Evolutionary conservation across 345 rosid species (phyloP).

Genomic region (Melaleuca alternifolia): DNA sequence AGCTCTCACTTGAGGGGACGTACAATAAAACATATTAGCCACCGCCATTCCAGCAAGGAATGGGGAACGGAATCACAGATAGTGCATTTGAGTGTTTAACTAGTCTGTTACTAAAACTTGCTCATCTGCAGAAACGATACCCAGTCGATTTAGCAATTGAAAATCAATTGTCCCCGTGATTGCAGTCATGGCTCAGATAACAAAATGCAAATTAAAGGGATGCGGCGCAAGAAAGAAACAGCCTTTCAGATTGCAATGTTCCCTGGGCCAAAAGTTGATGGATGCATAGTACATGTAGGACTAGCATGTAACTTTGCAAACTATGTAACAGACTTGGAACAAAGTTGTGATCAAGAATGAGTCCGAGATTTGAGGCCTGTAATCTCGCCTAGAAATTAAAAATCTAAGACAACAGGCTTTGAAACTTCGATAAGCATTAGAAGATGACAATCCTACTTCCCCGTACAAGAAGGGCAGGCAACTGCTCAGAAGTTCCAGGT

Average conservation of each 20-base stretch:
- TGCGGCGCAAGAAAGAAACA: neutral
- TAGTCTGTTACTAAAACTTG: neutral
- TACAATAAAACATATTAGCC: neutral
- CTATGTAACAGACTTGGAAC: neutral
- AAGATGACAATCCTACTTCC: neutral
- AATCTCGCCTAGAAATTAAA: neutral
- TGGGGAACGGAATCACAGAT: neutral
- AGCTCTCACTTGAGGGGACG: neutral
- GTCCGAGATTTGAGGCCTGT: neutral
- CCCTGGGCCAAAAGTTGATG: neutral
- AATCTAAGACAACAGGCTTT: neutral
- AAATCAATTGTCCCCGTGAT: neutral
- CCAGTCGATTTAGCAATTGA: neutral
- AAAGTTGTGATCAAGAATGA: neutral
- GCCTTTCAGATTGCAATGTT: neutral
- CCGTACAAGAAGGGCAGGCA: neutral
- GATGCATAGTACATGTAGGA: neutral
- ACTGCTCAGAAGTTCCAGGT: neutral
- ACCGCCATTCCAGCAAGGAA: neutral
- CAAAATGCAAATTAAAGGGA: neutral
- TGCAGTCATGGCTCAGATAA: neutral
- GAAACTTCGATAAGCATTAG: neutral
- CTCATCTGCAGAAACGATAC: neutral
- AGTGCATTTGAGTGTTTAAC: neutral
- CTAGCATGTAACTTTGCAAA: neutral